These are phyloP conservation scores for Pyrenochaeta sp. DNA, from an alignment of 2,329 filamentous ascomycete genomes.

Conservation along the genomic window DNA sequence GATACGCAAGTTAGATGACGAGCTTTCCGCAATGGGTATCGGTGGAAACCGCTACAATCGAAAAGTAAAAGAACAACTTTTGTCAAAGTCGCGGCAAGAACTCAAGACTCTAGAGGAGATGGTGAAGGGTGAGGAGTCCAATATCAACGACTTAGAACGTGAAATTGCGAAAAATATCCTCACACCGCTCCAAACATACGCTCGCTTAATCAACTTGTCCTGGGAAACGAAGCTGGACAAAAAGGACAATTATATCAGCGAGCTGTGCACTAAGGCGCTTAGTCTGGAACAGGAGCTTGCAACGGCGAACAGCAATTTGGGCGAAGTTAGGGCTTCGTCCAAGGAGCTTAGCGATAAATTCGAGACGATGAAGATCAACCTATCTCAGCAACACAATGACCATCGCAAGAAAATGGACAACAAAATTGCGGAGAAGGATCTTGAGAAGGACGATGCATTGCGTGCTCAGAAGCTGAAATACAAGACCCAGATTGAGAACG, in stretches of 20 bases:
- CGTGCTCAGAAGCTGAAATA: background rate
- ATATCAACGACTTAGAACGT: background rate
- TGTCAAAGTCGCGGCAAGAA: too few relatives aligned
- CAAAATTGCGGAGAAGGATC: background rate
- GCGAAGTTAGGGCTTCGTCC: background rate
- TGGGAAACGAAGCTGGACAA: background rate
- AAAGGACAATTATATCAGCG: background rate
- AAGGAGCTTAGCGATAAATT: background rate
- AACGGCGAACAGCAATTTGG: background rate
- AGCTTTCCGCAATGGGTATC: too few relatives aligned
- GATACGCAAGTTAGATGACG: too few relatives aligned
- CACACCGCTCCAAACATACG: background rate
- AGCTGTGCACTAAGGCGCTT: background rate
- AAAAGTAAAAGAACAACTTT: too few relatives aligned
- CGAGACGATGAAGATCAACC: background rate
- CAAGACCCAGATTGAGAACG: background rate
- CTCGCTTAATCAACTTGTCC: background rate
- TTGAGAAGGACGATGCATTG: background rate
- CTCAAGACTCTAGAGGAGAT: background rate
- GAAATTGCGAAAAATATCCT: background rate
- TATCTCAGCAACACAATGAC: background rate
- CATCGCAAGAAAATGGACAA: background rate
- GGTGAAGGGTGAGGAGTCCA: background rate
- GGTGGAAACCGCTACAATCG: too few relatives aligned
- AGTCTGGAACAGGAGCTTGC: background rate